Evolutionary conservation across 2,329 filamentous ascomycete genomes (phyloP).

Genomic region (Massarina eburnea): DNA sequence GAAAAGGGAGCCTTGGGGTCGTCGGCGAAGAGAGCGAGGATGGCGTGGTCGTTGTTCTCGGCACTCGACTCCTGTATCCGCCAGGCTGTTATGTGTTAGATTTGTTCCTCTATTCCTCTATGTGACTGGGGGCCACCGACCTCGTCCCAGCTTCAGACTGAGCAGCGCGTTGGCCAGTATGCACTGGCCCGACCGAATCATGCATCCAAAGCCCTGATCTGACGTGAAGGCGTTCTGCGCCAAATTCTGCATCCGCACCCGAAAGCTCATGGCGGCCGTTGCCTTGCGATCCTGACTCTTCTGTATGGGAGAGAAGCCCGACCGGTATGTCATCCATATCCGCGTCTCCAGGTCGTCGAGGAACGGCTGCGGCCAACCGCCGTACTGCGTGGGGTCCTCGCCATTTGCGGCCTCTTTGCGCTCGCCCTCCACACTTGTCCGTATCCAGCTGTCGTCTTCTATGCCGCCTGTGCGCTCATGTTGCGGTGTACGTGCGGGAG

Average conservation of each 20-base stretch:
- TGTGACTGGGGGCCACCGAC: conserved; percentile 47
- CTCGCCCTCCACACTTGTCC: conserved; percentile 67
- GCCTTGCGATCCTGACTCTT: conserved; percentile 76
- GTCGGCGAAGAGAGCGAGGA: conserved; percentile 85
- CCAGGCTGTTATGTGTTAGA: conserved; percentile 62
- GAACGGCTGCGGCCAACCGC: conserved; percentile 81
- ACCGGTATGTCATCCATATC: conserved; percentile 96
- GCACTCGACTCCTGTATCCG: conserved; percentile 59
- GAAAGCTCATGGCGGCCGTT: conserved; percentile 71
- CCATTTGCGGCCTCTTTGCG: conserved; percentile 58
- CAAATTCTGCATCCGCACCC: conserved; percentile 81
- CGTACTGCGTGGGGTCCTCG: conserved; percentile 41
- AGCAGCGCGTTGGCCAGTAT: conserved; percentile 83
- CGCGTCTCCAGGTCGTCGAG: conserved; percentile 89
- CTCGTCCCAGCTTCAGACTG: conserved; percentile 74
- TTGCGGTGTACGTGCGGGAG: conserved; percentile 20
- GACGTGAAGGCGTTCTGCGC: conserved; percentile 84
- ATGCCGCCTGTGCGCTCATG: conserved; percentile 22
- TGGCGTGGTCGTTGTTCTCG: conserved; percentile 62
- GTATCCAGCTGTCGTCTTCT: conserved; percentile 58
- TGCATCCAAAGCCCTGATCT: conserved; percentile 97
- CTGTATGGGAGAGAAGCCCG: conserved; percentile 79
- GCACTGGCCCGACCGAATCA: conserved; percentile 96
- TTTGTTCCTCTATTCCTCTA: too few species aligned
- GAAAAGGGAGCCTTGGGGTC: conserved; percentile 85